These are phyloP conservation scores for Colletotrichum sublineola DNA, from an alignment of 2,329 filamentous ascomycete genomes.

Conservation along the genomic window DNA sequence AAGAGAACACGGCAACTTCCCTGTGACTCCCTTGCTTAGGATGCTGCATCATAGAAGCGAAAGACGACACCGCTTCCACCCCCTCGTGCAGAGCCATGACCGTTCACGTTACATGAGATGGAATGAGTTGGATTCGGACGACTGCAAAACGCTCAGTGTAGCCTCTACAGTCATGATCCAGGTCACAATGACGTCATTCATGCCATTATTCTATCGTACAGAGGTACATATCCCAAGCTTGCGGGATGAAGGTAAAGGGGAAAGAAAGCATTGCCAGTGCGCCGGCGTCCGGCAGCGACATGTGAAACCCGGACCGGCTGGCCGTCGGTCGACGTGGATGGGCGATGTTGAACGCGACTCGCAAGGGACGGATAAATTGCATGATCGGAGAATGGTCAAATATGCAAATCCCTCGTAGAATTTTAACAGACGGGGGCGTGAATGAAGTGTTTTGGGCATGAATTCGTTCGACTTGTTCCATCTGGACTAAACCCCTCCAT, in stretches of 20 bases:
- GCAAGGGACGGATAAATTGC: not conserved
- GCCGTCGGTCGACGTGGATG: not conserved
- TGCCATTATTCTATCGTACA: not conserved
- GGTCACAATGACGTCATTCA: not conserved
- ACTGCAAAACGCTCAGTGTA: not conserved
- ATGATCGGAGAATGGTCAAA: not conserved
- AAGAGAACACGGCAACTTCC: not conserved
- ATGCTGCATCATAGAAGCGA: not conserved
- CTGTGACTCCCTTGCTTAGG: not conserved
- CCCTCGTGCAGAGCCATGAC: not conserved
- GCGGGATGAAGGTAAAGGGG: not conserved
- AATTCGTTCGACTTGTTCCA: not conserved
- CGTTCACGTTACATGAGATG: not conserved
- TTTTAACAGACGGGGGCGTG: not conserved
- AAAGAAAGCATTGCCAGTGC: not conserved
- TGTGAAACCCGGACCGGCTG: not conserved
- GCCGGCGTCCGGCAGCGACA: not conserved
- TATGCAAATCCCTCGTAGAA: not conserved
- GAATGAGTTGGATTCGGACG: not conserved
- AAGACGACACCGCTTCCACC: not conserved
- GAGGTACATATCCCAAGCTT: not conserved
- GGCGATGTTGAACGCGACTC: not conserved
- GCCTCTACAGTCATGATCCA: not conserved
- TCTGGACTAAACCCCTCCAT: not conserved
- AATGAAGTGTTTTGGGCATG: not conserved